Conservation (phyloP, 2,329 filamentous ascomycete species). For the Neocatenulostroma microsporum region DNA sequence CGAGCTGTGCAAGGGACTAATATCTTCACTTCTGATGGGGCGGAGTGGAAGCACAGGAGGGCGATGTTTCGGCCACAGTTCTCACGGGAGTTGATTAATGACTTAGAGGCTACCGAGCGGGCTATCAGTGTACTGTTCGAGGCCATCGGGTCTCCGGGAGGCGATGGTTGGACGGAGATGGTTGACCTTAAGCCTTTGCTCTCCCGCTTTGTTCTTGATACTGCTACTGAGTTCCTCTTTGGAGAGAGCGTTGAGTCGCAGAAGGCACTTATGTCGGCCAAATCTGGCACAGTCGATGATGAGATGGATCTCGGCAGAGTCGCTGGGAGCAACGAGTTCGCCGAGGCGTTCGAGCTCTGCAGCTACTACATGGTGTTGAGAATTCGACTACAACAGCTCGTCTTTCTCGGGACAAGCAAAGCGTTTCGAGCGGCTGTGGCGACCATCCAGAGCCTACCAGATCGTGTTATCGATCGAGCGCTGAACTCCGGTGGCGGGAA, state of each 20-base stretch:
- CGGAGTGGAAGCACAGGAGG: slow-evolving; percentile 23
- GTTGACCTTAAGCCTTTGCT: slow-evolving; percentile 23
- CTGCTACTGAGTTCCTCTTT: slow-evolving; percentile 29
- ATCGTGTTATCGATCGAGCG: slow-evolving; percentile 4
- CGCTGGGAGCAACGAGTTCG: slow-evolving; percentile 4
- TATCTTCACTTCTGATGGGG: slow-evolving; percentile 26
- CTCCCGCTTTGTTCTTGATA: slow-evolving; percentile 32
- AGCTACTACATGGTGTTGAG: slow-evolving; percentile 10
- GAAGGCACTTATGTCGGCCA: slow-evolving; percentile 8
- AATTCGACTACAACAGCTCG: slow-evolving; percentile 24
- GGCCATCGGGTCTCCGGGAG: slow-evolving; percentile 12
- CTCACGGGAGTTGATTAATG: slow-evolving; percentile 20
- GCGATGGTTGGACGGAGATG: slow-evolving; percentile 15
- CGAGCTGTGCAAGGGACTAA: slow-evolving; percentile 17
- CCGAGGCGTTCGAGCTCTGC: too few relatives aligned
- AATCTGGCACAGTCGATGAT: background rate
- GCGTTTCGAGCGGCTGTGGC: slow-evolving; percentile 33
- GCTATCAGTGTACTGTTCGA: slow-evolving; percentile 27
- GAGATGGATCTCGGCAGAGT: background rate
- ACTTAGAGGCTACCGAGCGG: slow-evolving; percentile 17
- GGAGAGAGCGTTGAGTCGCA: slow-evolving; percentile 24
- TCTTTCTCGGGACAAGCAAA: slow-evolving; percentile 33
- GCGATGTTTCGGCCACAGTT: slow-evolving; percentile 26
- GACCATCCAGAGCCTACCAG: slow-evolving; percentile 30
- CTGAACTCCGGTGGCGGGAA: background rate